Evolutionary conservation across 2,329 filamentous ascomycete genomes (phyloP), one percentile per base, ranked within the genome.

Genomic region (Blastomyces silverae): DNA sequence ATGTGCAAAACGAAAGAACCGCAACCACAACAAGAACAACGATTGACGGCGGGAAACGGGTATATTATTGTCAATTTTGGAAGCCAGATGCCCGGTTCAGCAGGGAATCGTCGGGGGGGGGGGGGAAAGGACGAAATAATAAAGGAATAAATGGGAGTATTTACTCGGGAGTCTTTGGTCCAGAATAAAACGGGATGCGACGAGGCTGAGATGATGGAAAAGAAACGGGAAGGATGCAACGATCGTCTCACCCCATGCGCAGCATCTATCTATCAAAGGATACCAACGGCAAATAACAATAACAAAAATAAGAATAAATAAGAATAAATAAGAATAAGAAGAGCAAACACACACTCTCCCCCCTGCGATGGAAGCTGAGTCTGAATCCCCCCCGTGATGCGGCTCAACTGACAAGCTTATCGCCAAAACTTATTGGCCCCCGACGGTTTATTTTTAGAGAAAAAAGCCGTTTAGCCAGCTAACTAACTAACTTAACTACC

Each of bases 111-210:
- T 28, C 22, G 50, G 3, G 48, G 1, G 22, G 3, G 50, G 4
- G 25, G 50, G 28, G 34, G 31, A 22, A 11, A 39, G 6, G 15
- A 53, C 15, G 10, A 25, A 17, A 4, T 5, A 20, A n/a, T 17
- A 10, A 2, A 42, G 15, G 28, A 34, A 48, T 25, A 25, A 28
- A 37, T 37, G 10, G 34, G 10, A 11, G 7, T 10, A 1, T 1
- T 8, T 37, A 10, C 34, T 37, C 34, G 7, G 5, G 46, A 34
- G 17, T 48, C 20, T 55, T 55, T 56, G 52, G 34, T 53, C 37
- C 53, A 1, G 17, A 44, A 66, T 48, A 59, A 20, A 64, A 63
- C n/a, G 22, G 50, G 53, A 11, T 59, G 37, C 13, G 34, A 28
- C 25, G 48, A 64, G 56, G 53, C 46, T 62, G 55, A 64, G 46